These are phyloP conservation scores for Podila epicladia DNA, from an alignment of 192 early-diverging fungal genomes.

Conservation along the genomic window DNA sequence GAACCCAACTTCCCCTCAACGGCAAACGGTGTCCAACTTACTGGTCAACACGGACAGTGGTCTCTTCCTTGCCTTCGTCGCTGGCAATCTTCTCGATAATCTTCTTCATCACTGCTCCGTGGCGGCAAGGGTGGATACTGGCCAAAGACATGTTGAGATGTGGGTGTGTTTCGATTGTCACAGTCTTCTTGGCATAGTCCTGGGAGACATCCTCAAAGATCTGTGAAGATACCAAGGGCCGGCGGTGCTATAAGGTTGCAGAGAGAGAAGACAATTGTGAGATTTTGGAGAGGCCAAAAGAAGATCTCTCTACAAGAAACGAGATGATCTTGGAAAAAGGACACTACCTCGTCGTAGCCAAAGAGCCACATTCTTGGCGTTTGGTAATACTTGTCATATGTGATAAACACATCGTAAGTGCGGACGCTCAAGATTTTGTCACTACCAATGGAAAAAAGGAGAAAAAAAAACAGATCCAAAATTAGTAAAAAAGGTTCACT, in stretches of 20 bases:
- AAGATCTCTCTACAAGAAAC: too few relatives aligned
- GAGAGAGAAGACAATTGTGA: too few relatives aligned
- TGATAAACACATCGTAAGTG: constrained; percentile 98
- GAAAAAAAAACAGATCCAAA: not conserved
- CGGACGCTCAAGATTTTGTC: constrained; percentile 89
- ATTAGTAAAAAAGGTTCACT: not conserved
- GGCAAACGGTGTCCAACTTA: constrained; percentile 51
- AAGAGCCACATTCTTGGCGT: constrained; percentile 97
- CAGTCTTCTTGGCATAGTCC: constrained; percentile 99
- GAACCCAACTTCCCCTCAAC: not conserved
- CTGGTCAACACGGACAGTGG: constrained; percentile 88
- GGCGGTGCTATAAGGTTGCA: constrained; percentile 57
- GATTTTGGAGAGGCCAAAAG: too few relatives aligned
- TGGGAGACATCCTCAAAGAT: constrained; percentile 98
- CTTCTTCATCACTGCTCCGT: constrained; percentile 97
- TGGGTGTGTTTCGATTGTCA: constrained; percentile 97
- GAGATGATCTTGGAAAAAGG: not conserved
- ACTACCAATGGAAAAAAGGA: constrained; percentile 30
- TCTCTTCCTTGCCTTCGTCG: constrained; percentile 69
- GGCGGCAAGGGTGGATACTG: constrained; percentile 98
- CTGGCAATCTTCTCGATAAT: constrained; percentile 87
- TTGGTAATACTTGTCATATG: constrained; percentile 99
- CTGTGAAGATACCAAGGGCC: constrained; percentile 87
- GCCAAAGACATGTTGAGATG: constrained; percentile 89
- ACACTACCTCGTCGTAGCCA: constrained; percentile 92